phyloP scores from a whole-genome alignment of 768 basidiomycete genomes.

The Hygrocybe coccinea region DNA sequence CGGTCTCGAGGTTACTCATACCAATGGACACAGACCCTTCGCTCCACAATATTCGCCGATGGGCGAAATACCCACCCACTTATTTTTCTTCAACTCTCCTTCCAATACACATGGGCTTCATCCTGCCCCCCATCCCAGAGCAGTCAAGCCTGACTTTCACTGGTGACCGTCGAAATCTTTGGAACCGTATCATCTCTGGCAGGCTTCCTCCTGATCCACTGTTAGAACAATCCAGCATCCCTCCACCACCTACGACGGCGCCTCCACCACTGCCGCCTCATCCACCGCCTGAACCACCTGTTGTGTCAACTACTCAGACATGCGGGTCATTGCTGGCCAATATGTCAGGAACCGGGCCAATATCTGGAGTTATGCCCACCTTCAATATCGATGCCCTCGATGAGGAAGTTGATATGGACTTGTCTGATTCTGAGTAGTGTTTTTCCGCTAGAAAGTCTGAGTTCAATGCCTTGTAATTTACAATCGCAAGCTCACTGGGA shows the following conservation, averaged over 20 bases:
- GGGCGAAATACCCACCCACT: background rate
- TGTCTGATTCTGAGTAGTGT: constrained; percentile 27
- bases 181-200: background rate
- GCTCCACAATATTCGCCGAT: background rate
- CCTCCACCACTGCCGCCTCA: constrained; percentile 11
- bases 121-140: background rate
- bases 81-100: background rate
- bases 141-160: background rate
- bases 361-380: background rate
- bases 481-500: no score
- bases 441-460: no score
- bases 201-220: background rate
- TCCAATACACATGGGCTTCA: background rate
- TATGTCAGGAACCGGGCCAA: no score
- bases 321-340: no score
- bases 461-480: no score
- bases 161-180: background rate
- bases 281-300: background rate
- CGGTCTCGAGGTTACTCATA: no score
- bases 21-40: no score
- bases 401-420: constrained; percentile 28
- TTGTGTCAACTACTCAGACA: no score
- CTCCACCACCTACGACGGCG: constrained; percentile 8
- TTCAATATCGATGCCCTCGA: constrained; percentile 3
- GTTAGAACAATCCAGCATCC: background rate